Conservation (phyloP, 202 grass and related monocot genomes). For the Bolboschoenoplectus hybrid region DNA sequence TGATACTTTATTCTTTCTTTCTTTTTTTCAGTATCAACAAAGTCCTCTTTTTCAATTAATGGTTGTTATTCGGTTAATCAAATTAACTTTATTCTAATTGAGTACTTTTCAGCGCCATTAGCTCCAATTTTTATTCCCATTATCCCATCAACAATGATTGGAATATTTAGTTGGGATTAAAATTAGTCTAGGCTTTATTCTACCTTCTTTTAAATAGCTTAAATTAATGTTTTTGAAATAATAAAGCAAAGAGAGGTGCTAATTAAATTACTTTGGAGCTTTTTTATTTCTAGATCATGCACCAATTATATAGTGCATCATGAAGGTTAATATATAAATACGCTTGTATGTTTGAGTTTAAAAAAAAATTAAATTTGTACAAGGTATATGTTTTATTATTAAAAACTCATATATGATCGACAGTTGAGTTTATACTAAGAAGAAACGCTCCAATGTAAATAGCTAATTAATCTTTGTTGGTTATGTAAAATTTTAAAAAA, state of each 20-base stretch:
- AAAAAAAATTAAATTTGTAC: no score
- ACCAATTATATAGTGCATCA: no score
- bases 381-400: no score
- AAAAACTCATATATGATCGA: no score
- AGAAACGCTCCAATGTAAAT: no score
- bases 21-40: not conserved
- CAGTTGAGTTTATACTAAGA: no score
- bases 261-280: no score
- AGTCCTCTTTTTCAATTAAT: not conserved
- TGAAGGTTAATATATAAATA: no score
- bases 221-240: not conserved
- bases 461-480: no score
- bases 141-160: not conserved
- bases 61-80: not conserved
- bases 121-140: not conserved
- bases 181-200: not conserved
- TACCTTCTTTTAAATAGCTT: not conserved
- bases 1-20: no score
- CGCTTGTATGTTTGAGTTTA: no score
- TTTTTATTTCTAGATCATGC: not conserved
- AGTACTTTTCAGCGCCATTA: not conserved
- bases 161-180: slow-evolving; percentile 15
- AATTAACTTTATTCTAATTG: not conserved
- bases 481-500: no score
- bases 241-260: slow-evolving; percentile 26